Evolutionary conservation across 805 yeast species (phyloP).

Genomic region (Starmerella gropengiesseri): DNA sequence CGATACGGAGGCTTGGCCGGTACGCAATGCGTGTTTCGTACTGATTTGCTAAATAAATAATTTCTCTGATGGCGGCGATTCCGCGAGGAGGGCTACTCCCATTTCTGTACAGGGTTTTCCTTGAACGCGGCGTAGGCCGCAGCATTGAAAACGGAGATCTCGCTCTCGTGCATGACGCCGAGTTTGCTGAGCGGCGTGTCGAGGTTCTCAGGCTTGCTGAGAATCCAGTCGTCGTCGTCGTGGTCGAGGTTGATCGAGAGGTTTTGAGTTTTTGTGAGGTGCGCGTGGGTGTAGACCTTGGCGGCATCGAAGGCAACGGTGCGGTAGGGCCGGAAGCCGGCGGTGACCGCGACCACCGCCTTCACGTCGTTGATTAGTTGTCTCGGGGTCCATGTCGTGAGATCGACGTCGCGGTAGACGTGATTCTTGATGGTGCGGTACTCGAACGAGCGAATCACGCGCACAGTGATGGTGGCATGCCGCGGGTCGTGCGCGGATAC

Average conservation of each 20-base stretch:
- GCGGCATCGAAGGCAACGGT: constrained; percentile 54
- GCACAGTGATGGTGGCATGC: constrained; percentile 60
- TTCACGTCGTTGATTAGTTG: constrained; percentile 47
- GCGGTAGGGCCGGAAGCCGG: constrained; percentile 72
- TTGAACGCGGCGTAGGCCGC: constrained; percentile 58
- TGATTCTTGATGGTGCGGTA: constrained; percentile 76
- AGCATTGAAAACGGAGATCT: constrained; percentile 67
- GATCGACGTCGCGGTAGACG: constrained; percentile 57
- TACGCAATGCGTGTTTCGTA: too few species aligned
- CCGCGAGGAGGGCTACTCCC: too few species aligned
- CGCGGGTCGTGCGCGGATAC: constrained; percentile 16
- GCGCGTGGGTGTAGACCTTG: constrained; percentile 89
- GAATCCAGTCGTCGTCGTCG: constrained; percentile 65
- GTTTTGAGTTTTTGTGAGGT: constrained; percentile 86
- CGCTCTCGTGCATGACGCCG: constrained; percentile 72
- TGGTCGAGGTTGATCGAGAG: constrained; percentile 82
- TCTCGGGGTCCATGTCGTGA: constrained; percentile 54
- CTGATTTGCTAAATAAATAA: too few species aligned
- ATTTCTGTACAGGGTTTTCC: constrained; percentile 78
- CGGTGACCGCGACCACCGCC: constrained; percentile 42
- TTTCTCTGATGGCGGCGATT: too few species aligned
- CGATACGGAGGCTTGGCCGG: too few species aligned
- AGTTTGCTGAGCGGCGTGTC: constrained; percentile 39
- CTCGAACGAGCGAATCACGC: constrained; percentile 84
- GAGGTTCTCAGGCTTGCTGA: constrained; percentile 30